A percentile compares a stretch with the other conserved stretches of the same genome.
These are phyloP conservation scores for Periconia sp. DNA, from an alignment of 2,329 filamentous ascomycete species.

Conservation along the genomic window DNA sequence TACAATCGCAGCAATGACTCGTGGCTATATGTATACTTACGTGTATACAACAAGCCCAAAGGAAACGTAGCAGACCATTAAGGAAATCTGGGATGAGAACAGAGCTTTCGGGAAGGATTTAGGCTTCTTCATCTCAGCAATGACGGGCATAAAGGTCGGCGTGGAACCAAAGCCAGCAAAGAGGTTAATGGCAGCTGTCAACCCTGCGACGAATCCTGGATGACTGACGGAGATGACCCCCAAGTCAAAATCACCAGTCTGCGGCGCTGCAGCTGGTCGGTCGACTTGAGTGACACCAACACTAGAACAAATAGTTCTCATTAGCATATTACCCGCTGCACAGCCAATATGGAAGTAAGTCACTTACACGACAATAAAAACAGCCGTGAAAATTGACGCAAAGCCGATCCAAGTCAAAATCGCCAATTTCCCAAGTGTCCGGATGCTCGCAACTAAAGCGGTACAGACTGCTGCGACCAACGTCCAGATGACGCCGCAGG, in stretches of 20 bases:
- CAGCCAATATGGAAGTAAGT: not conserved
- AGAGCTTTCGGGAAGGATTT: conserved; percentile 2
- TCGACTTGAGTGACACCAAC: conserved; percentile 7
- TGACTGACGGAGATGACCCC: not conserved
- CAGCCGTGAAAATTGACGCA: conserved; percentile 4
- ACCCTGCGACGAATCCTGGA: conserved; percentile 2
- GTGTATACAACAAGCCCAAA: not conserved
- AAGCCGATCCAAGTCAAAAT: conserved; percentile 7
- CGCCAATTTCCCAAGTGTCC: not conserved
- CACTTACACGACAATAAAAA: conserved; percentile 7
- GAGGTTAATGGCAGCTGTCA: conserved; percentile 3
- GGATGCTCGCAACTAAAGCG: conserved; percentile 1
- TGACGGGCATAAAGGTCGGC: conserved; percentile 6
- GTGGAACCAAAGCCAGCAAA: conserved; percentile 1
- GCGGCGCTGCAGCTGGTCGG: conserved; percentile 3
- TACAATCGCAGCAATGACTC: not conserved
- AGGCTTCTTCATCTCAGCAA: conserved; percentile 4
- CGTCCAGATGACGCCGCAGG: conserved; percentile 3
- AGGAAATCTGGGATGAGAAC: not conserved
- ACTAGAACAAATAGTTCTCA: not conserved
- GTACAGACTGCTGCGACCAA: conserved; percentile 1
- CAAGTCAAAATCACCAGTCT: conserved; percentile 1
- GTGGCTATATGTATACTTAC: not conserved
- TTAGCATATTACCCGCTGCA: too few relatives aligned
- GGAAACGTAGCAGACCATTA: not conserved